Evolutionary conservation across 106 monocot species (phyloP).

Genomic region (Ottelia alismoides): DNA sequence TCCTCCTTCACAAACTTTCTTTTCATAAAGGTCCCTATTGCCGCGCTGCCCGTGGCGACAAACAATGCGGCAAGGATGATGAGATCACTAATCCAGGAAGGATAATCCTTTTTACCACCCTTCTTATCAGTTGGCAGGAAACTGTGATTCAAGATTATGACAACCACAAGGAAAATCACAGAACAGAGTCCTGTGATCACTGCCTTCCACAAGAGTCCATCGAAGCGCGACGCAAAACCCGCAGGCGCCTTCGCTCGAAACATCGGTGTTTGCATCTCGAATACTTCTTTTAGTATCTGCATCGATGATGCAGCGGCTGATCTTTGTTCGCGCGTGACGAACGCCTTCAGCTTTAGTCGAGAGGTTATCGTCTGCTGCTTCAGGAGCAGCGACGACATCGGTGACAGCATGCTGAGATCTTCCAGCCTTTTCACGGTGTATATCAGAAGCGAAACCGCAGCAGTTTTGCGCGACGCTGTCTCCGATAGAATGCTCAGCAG

Average conservation of each 20-base stretch:
- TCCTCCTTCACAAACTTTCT: constrained; percentile 10
- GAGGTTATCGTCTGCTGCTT: constrained; percentile 2
- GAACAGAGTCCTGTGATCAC: constrained; percentile 25
- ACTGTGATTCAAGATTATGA: constrained; percentile 26
- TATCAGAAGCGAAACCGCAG: constrained; percentile 16
- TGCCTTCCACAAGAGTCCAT: constrained; percentile 25
- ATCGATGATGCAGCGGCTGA: constrained; percentile 6
- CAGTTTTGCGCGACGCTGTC: constrained; percentile 19
- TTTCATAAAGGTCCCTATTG: constrained; percentile 5
- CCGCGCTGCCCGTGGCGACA: constrained; percentile 21
- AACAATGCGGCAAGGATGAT: constrained; percentile 32
- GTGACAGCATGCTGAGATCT: constrained; percentile 56
- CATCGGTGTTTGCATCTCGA: constrained; percentile 11
- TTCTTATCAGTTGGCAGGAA: constrained; percentile 27
- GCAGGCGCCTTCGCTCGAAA: constrained; percentile 1
- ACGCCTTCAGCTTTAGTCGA: constrained; percentile 24
- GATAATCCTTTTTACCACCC: constrained; percentile 23
- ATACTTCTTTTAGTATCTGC: constrained; percentile 18
- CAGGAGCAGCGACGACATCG: constrained; percentile 27
- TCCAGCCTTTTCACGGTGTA: constrained; percentile 37
- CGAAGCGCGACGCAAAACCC: constrained; percentile 4
- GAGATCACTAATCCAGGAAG: constrained; percentile 58
- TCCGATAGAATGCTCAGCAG: constrained; percentile 68
- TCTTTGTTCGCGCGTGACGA: constrained; percentile 51
- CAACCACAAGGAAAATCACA: constrained; percentile 24